Percentiles rank a stretch among this genome's conserved stretches.
Evolutionary conservation across 768 basidiomycete species (phyloP).

Genomic region (Rubroboletus satanas): DNA sequence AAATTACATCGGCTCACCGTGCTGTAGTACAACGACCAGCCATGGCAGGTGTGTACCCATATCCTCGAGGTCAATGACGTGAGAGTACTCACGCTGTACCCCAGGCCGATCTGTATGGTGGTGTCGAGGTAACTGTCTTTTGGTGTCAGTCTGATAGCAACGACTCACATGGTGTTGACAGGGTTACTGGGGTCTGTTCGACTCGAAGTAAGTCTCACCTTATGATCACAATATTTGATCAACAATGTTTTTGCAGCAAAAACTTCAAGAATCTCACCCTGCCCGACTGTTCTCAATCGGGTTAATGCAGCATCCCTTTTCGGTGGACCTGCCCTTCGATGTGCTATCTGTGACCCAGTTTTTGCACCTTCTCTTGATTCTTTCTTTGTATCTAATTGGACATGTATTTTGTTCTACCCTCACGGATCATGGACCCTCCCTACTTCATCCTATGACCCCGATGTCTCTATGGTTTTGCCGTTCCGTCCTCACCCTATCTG

Average conservation of each 20-base stretch:
- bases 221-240: conserved; percentile 23
- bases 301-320: neutral
- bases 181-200: conserved; percentile 67
- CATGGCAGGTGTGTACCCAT: conserved; percentile 61
- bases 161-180: conserved; percentile 15
- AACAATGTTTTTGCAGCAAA: conserved; percentile 40
- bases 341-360: conserved; percentile 7
- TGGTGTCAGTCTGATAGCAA: conserved; percentile 1
- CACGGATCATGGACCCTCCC: conserved; percentile 2
- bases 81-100: conserved; percentile 13
- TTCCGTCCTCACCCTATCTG: neutral
- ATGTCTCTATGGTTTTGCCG: neutral
- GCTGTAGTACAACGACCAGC: conserved; percentile 65
- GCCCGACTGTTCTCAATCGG: conserved; percentile 44
- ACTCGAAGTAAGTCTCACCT: conserved; percentile 42
- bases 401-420: conserved; percentile 16
- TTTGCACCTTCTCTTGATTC: neutral
- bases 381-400: conserved; percentile 18
- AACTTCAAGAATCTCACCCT: conserved; percentile 70
- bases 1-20: neutral
- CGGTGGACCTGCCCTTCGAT: neutral
- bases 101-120: conserved; percentile 64
- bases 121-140: conserved; percentile 56
- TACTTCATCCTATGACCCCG: neutral
- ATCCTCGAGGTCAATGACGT: neutral